phyloP scores from a whole-genome alignment of 2,329 filamentous ascomycete species.

The Leptographium procerum region DNA sequence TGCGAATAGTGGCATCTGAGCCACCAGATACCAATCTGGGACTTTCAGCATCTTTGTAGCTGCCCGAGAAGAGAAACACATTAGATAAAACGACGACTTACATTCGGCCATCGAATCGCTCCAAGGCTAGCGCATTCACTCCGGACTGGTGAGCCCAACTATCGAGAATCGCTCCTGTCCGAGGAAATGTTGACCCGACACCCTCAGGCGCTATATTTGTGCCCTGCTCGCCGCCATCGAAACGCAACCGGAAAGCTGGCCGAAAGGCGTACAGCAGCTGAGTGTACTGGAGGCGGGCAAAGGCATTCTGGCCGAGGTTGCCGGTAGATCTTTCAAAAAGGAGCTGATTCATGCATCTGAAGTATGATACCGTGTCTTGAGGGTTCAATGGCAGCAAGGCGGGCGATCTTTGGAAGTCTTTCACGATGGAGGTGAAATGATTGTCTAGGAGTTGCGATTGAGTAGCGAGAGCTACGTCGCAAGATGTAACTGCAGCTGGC shows the following conservation, averaged over 20 bases:
- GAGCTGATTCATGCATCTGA: slow-evolving; percentile 53
- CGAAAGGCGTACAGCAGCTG: slow-evolving; percentile 59
- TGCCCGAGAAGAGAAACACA: neutral
- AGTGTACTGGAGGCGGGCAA: slow-evolving; percentile 55
- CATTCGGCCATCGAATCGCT: slow-evolving; percentile 71
- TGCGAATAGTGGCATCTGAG: slow-evolving; percentile 68
- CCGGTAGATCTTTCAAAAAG: slow-evolving; percentile 68
- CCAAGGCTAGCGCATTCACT: slow-evolving; percentile 67
- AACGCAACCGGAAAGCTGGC: slow-evolving; percentile 54
- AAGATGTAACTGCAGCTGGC: neutral
- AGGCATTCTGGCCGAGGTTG: slow-evolving; percentile 48
- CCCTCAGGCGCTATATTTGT: slow-evolving; percentile 13
- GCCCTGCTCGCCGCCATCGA: slow-evolving; percentile 48
- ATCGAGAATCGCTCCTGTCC: no score
- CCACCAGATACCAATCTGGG: slow-evolving; percentile 70
- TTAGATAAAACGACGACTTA: slow-evolving; percentile 21
- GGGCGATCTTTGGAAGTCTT: neutral
- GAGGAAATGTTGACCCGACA: neutral
- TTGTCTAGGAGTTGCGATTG: neutral
- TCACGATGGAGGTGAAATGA: neutral
- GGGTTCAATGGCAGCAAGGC: neutral
- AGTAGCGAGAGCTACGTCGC: neutral
- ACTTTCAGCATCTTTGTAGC: neutral
- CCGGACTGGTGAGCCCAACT: slow-evolving; percentile 64
- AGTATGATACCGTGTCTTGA: neutral